A percentile compares a stretch with the other conserved stretches of the same genome.
Evolutionary conservation across 345 rosid genomes (phyloP).

Genomic region (Heritiera fomes): DNA sequence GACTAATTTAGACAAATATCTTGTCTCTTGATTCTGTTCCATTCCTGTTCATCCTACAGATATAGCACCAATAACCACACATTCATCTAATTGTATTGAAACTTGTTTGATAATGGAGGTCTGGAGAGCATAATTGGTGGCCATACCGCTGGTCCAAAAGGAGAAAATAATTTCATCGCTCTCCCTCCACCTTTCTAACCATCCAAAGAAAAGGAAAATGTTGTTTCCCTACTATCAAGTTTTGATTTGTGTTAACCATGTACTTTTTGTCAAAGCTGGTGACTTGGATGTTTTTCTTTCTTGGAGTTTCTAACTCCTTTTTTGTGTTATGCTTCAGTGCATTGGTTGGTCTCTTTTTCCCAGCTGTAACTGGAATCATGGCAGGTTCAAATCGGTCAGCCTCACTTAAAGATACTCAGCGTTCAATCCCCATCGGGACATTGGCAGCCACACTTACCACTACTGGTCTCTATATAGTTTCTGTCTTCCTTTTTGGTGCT

Average conservation of each 20-base stretch:
- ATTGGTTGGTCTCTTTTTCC: slow-evolving; percentile 97
- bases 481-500: slow-evolving; percentile 90
- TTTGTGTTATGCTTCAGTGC: slow-evolving; percentile 20
- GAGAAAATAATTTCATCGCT: neutral
- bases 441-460: slow-evolving; percentile 93
- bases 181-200: neutral
- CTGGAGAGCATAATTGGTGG: slow-evolving; percentile 3
- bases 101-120: neutral
- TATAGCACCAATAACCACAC: neutral
- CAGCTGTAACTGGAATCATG: slow-evolving; percentile 46
- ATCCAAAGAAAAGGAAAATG: slow-evolving; percentile 12
- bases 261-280: neutral
- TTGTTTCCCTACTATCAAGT: neutral
- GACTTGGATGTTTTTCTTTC: neutral
- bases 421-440: slow-evolving; percentile 93
- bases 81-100: neutral
- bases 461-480: slow-evolving; percentile 68
- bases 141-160: neutral
- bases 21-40: slow-evolving; percentile 3
- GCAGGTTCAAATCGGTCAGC: slow-evolving; percentile 99
- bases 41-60: neutral
- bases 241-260: neutral
- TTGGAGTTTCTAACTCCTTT: neutral
- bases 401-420: slow-evolving; percentile 93
- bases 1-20: neutral